A percentile compares a stretch with the other conserved stretches of the same genome.
phyloP scores from a whole-genome alignment of 371 early-diverging fungal genomes.

The Coemansia sp. region DNA sequence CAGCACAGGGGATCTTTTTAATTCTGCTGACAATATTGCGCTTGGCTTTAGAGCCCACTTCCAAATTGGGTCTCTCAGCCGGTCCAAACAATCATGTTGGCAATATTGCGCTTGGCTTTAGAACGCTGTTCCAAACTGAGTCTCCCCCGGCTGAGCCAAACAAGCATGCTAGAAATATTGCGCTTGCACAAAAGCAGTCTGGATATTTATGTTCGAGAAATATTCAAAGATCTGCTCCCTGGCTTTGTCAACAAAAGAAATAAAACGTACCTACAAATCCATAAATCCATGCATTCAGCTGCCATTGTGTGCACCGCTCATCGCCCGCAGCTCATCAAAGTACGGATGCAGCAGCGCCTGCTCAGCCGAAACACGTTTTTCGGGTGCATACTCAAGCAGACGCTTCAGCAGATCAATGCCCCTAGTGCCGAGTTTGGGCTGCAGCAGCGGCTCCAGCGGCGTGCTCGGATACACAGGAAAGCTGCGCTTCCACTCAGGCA shows the following conservation, averaged over 20 bases:
- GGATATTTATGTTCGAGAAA: too few species aligned
- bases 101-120: too few species aligned
- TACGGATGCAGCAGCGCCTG: conserved; percentile 54
- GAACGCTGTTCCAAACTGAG: too few species aligned
- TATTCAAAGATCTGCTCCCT: too few species aligned
- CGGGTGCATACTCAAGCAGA: conserved; percentile 61
- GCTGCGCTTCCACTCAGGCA: conserved; percentile 85
- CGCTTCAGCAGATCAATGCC: conserved; percentile 76
- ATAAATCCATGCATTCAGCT: not conserved
- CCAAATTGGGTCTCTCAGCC: too few species aligned
- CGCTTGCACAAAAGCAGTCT: too few species aligned
- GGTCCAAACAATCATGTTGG: too few species aligned
- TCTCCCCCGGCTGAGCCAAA: too few species aligned
- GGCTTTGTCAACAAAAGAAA: too few species aligned
- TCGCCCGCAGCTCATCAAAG: conserved; percentile 45
- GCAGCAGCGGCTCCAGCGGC: conserved; percentile 64
- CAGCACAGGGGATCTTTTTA: not conserved
- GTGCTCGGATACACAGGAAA: conserved; percentile 72
- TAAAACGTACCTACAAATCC: too few species aligned
- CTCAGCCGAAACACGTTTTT: conserved; percentile 59
- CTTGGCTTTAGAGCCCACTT: not conserved
- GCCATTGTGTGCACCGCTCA: conserved; percentile 13
- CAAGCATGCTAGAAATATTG: too few species aligned
- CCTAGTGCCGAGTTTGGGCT: conserved; percentile 73
- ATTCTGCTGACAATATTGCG: not conserved